These are phyloP conservation scores for Eimeria nieschulzi DNA, from an alignment of 169 alveolate species.

Conservation along the genomic window DNA sequence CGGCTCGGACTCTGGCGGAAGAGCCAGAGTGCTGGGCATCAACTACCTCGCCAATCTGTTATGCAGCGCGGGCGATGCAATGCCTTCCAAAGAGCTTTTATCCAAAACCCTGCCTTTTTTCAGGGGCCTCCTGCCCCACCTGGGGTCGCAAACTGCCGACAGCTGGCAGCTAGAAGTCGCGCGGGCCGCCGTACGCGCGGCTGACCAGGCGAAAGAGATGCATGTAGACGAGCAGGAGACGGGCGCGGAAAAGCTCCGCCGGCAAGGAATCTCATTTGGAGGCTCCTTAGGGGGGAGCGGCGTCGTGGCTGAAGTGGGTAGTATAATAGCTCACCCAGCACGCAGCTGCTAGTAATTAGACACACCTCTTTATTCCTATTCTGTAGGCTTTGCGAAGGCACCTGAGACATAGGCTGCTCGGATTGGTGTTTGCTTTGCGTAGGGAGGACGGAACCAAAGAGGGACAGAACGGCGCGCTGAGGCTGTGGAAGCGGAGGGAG, in stretches of 20 bases:
- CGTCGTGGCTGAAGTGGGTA: neutral
- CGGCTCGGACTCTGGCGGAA: constrained; percentile 20
- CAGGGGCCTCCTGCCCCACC: constrained; percentile 42
- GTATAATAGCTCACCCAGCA: too few species aligned
- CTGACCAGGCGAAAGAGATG: constrained; percentile 26
- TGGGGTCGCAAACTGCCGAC: neutral
- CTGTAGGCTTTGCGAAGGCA: too few species aligned
- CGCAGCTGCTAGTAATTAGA: neutral
- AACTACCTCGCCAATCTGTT: constrained; percentile 30
- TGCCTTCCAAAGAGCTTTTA: constrained; percentile 31
- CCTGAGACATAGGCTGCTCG: neutral
- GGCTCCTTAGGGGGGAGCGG: neutral
- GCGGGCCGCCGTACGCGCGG: constrained; percentile 21
- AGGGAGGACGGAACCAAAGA: constrained; percentile 10
- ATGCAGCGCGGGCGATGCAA: constrained; percentile 27
- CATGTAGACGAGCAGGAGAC: constrained; percentile 37
- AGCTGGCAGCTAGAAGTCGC: constrained; percentile 46
- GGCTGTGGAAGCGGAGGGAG: neutral
- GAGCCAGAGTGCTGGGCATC: constrained; percentile 35
- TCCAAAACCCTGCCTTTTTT: constrained; percentile 26
- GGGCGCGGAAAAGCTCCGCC: constrained; percentile 30
- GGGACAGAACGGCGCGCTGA: neutral
- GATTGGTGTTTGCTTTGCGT: neutral
- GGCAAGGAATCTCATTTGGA: constrained; percentile 6
- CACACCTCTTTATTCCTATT: too few species aligned